Base-by-base conservation (phyloP, 176 grass and related monocot genomes). In the Calamus simplicifolius region DNA sequence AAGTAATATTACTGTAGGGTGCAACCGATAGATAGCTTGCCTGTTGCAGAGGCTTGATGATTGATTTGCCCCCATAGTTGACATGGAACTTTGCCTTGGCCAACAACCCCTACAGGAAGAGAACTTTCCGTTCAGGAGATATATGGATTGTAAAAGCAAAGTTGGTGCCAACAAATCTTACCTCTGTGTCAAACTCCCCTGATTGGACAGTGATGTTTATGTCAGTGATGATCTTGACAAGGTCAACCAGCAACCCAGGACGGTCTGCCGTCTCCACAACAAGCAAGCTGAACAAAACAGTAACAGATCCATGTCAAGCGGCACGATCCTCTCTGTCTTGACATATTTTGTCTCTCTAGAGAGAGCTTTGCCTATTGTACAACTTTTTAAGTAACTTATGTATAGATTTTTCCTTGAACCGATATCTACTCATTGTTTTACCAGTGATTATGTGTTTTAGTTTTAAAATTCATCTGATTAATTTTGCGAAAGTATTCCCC, bases 31-130 rank as follows among this genome's bases (percentile, higher is more conserved):
- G 25, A 51, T 28, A 76, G 29, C 23, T 65, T 88, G 85, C 93
- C 69, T 89, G 84, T 76, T 89, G 67, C 67, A 92, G 78, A 69
- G 69, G 69, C 60, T 85, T 71, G 56, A 51, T 83, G 54, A 98
- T 57, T 38, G 79, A 19, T 72, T 78, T 88, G 35, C 79, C 88
- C 71, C 76, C 70, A 65, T 98, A 98, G 54, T 84, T 92, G 63
- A 92, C 87, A 79, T 98, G 93, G 57, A 98, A 92, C 80, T 92
- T 98, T 51, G 93, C 93, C 81, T 92, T 98, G 18, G 93, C 93
- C 52, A 98, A 43, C 50, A 98, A 62, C 18, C 93, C 93, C 93
- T 98, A 59, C 48, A 80, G 57, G 51, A 56, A 18, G 18, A 63
- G 7, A 13, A 71, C 62, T 71, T 19, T 76, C 56, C 80, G 29